Conservation (phyloP, 805 yeast genomes). For the Starmerella sp. region DNA sequence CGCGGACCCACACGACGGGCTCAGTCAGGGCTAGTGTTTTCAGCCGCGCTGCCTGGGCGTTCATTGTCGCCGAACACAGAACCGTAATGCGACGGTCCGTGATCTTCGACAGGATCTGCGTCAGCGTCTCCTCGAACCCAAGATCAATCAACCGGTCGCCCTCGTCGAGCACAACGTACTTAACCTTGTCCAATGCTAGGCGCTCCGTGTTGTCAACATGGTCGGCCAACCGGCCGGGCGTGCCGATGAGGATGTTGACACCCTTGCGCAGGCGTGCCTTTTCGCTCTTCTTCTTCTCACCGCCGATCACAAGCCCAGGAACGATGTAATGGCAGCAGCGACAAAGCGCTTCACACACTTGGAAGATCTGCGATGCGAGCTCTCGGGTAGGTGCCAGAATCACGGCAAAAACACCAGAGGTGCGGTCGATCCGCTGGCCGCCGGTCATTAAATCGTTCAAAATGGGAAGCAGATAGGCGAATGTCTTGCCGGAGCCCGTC, state of each 20-base stretch:
- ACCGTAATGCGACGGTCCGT: conserved; percentile 67
- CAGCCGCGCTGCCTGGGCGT: conserved; percentile 63
- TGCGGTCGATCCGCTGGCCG: conserved; percentile 21
- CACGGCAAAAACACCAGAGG: conserved; percentile 72
- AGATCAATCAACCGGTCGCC: conserved; percentile 93
- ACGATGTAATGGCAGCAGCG: conserved; percentile 78
- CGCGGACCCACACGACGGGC: conserved; percentile 53
- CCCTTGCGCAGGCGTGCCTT: conserved; percentile 94
- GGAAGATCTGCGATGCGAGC: conserved; percentile 77
- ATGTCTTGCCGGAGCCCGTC: conserved; percentile 96
- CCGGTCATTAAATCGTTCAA: conserved; percentile 57
- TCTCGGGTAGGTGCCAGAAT: conserved; percentile 92
- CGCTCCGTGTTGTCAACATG: conserved; percentile 83
- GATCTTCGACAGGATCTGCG: conserved; percentile 51
- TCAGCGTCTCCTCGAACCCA: conserved; percentile 90
- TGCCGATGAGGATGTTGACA: conserved; percentile 87
- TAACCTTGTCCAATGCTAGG: conserved; percentile 56
- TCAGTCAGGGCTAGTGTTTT: conserved; percentile 66
- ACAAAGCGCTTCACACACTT: conserved; percentile 61
- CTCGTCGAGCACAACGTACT: conserved; percentile 90
- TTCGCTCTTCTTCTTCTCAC: conserved; percentile 94
- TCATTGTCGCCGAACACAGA: conserved; percentile 90
- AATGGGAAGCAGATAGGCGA: conserved; percentile 78
- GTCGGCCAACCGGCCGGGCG: conserved; percentile 93
- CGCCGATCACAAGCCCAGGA: conserved; percentile 95